phyloP scores from a whole-genome alignment of 2,329 filamentous ascomycete species.

The Didymella keratinophila region DNA sequence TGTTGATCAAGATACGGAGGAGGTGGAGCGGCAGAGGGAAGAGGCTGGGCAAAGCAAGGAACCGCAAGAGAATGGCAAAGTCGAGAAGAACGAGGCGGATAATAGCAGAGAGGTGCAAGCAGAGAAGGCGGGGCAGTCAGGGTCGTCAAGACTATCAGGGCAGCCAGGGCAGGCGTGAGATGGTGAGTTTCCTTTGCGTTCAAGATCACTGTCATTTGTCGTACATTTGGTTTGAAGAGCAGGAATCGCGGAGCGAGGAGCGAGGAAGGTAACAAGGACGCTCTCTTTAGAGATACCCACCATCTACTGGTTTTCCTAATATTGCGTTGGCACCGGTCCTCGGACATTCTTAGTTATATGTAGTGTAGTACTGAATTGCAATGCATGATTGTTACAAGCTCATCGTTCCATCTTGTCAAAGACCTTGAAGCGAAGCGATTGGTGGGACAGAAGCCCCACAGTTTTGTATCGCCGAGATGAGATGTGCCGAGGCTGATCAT shows the following conservation, averaged over 20 bases:
- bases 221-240: neutral
- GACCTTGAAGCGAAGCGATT: too few relatives aligned
- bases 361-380: neutral
- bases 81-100: neutral
- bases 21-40: conserved; percentile 16
- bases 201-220: neutral
- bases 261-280: conserved; percentile 19
- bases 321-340: neutral
- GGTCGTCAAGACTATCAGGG: too few relatives aligned
- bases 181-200: neutral
- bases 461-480: too few relatives aligned
- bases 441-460: too few relatives aligned
- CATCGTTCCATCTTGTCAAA: too few relatives aligned
- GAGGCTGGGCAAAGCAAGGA: conserved; percentile 8
- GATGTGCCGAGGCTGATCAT: too few relatives aligned
- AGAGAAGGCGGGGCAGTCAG: neutral
- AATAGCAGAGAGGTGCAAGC: neutral
- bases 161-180: too few relatives aligned
- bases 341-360: neutral
- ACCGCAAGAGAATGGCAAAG: neutral
- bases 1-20: conserved; percentile 26
- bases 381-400: too few relatives aligned
- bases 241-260: neutral
- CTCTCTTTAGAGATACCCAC: conserved; percentile 31
- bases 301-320: conserved; percentile 11